Evolutionary conservation across 2,329 filamentous ascomycete species (phyloP).

Genomic region (Cladosporium sp.): DNA sequence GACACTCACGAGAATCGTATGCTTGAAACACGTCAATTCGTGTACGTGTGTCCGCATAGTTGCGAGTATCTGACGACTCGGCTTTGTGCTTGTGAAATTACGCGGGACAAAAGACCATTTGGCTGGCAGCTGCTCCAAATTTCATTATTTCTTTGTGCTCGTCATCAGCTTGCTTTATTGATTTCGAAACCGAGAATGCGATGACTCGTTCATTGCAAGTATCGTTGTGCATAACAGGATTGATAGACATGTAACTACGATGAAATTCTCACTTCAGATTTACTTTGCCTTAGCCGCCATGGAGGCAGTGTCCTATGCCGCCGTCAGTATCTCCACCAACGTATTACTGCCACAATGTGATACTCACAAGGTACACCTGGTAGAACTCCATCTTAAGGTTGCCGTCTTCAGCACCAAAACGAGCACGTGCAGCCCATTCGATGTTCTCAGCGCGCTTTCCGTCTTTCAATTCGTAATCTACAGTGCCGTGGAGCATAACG

Average conservation of each 20-base stretch:
- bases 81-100: not conserved
- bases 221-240: not conserved
- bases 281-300: constrained; percentile 17
- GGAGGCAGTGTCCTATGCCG: constrained; percentile 1
- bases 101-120: not conserved
- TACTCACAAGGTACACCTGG: constrained; percentile 56
- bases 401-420: constrained; percentile 53
- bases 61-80: not conserved
- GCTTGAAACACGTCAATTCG: not conserved
- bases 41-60: not conserved
- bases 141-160: not conserved
- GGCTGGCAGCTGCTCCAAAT: not conserved
- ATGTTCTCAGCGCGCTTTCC: constrained; percentile 45
- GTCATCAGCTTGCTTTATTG: not conserved
- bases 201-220: not conserved
- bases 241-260: not conserved
- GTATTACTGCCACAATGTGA: not conserved
- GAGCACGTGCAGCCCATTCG: constrained; percentile 58
- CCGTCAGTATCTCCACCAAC: not conserved
- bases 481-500: constrained; percentile 56
- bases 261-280: not conserved
- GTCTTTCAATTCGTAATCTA: constrained; percentile 55
- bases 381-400: constrained; percentile 57
- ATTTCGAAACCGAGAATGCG: not conserved
- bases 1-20: not conserved